Evolutionary conservation across 352 stramenopile genomes (phyloP).

Genomic region (Aphanomyces stellatus): DNA sequence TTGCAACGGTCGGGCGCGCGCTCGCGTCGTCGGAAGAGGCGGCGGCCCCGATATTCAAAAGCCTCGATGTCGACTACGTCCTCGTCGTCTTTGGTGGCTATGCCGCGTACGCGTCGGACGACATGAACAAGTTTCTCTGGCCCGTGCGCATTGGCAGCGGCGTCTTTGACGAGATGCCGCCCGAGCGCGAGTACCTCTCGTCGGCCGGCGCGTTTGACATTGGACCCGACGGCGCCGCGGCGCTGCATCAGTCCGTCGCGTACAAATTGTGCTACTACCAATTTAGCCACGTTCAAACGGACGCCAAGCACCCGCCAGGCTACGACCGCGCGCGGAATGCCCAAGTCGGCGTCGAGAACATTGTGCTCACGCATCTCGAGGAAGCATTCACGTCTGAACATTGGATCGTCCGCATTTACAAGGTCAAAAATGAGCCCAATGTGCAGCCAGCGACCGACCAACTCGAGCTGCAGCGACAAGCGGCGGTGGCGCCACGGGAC

Average conservation of each 20-base stretch:
- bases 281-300: slow-evolving; percentile 84
- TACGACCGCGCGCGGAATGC: slow-evolving; percentile 83
- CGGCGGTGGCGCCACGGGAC: slow-evolving; percentile 29
- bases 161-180: slow-evolving; percentile 80
- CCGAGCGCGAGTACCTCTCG: slow-evolving; percentile 83
- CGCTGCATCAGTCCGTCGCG: slow-evolving; percentile 85
- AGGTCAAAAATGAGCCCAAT: slow-evolving; percentile 85
- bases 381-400: slow-evolving; percentile 93
- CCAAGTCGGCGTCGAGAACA: slow-evolving; percentile 86
- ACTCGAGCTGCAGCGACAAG: slow-evolving; percentile 47
- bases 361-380: slow-evolving; percentile 85
- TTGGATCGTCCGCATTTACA: slow-evolving; percentile 94
- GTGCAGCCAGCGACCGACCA: slow-evolving; percentile 63
- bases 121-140: slow-evolving; percentile 93
- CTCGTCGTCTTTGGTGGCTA: slow-evolving; percentile 87
- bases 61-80: slow-evolving; percentile 90
- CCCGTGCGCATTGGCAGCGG: slow-evolving; percentile 87
- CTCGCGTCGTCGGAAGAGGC: slow-evolving; percentile 79
- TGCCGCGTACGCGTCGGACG: slow-evolving; percentile 79
- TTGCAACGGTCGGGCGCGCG: slow-evolving; percentile 54
- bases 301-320: slow-evolving; percentile 69
- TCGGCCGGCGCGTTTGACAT: slow-evolving; percentile 76
- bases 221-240: slow-evolving; percentile 67
- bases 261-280: slow-evolving; percentile 94
- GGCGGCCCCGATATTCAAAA: slow-evolving; percentile 84